Evolutionary conservation across 1,139 yeast species (phyloP), one percentile per base, ranked within the genome.

Genomic region (Meyerozyma athensensis): DNA sequence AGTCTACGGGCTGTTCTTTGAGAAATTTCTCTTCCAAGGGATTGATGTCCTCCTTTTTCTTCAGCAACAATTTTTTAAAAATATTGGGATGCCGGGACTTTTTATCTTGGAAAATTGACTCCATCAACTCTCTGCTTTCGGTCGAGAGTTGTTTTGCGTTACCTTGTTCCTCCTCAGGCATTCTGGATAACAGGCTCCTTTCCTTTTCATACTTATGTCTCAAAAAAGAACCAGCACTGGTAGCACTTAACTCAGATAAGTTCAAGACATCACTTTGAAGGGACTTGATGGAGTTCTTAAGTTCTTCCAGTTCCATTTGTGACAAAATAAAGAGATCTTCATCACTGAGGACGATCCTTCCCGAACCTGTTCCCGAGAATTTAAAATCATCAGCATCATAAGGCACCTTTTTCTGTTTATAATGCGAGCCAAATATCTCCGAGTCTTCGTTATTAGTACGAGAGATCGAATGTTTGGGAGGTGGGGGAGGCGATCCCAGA

Each of bases 141-240:
- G 52, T 45, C 12, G 46, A 50, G 20, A 49, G 52, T 10, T 59
- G 59, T 41, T 51, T 19, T 49, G 36, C 23, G 18, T 17, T n/a
- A 13, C 17, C 23, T 32, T 13, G 5, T 22, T 32, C 34, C 10
- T 19, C 17, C 8, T 18, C 10, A 45, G 36, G 7, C 45, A 43
- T 43, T 50, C 68, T 36, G 51, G 53, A 26, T 53, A 53, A 19
- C 20, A 37, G 42, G 33, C 54, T 54, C 33, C 58, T 43, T 37
- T 63, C 68, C 47, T 66, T 67, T 43, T 79, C 79, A 54, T 64
- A 68, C 50, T 77, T 80, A 53, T 86, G 92, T 50, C 95, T 74
- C 38, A 80, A 77, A 44, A 80, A 79, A 9, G 95, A 85, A 0
- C 95, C 95, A 2, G 96, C 96, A 49, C 94, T 83, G 0, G 95